Evolutionary conservation across 140 eudicot genomes (phyloP).

Genomic region (Flaveria floridana): DNA sequence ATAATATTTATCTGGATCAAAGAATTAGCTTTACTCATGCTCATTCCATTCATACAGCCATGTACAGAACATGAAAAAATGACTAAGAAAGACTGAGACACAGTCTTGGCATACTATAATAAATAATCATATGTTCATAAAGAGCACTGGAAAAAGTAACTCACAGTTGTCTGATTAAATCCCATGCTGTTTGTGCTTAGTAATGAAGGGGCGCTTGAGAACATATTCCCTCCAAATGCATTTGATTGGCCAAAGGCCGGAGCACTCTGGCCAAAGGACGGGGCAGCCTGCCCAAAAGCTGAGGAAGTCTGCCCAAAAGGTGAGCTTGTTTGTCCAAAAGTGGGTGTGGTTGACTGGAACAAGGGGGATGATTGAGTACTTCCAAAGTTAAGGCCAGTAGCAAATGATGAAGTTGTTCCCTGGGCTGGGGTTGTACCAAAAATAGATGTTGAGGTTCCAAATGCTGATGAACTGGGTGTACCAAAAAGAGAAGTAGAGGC

Average conservation of each 20-base stretch:
- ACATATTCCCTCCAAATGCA: constrained; percentile 67
- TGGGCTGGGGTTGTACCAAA: constrained; percentile 59
- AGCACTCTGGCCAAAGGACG: constrained; percentile 64
- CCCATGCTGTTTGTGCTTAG: constrained; percentile 44
- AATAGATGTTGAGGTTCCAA: constrained; percentile 64
- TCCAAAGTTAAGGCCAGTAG: constrained; percentile 60
- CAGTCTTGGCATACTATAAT: neutral
- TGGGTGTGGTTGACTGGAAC: constrained; percentile 75
- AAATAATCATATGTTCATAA: neutral
- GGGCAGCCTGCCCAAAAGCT: constrained; percentile 57
- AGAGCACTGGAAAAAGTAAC: constrained; percentile 32
- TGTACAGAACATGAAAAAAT: neutral
- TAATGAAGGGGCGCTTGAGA: constrained; percentile 56
- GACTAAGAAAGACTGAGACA: neutral
- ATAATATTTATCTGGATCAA: neutral
- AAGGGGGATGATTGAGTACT: constrained; percentile 74
- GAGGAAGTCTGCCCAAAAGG: constrained; percentile 73
- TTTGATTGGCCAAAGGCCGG: constrained; percentile 60
- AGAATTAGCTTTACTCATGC: neutral
- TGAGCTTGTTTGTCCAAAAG: constrained; percentile 67
- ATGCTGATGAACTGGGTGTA: constrained; percentile 52
- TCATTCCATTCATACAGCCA: neutral
- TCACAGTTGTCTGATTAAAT: constrained; percentile 77
- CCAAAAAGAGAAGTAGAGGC: constrained; percentile 63
- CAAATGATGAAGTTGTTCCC: constrained; percentile 58